phyloP scores from a whole-genome alignment of 768 basidiomycete genomes.

The Leccinum subtestaceum region DNA sequence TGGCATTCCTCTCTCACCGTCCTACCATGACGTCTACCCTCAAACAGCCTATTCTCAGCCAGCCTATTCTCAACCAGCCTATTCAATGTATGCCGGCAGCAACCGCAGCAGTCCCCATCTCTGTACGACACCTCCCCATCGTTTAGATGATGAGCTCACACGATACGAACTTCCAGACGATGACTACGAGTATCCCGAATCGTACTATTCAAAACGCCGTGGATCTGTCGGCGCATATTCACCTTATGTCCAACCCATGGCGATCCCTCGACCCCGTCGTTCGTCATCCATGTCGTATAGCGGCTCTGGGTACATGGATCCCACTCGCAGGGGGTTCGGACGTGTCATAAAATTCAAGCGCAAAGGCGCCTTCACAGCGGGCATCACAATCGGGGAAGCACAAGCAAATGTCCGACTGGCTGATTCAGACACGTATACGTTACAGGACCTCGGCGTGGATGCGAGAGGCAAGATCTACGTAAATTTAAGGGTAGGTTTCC shows the following conservation, averaged over 20 bases:
- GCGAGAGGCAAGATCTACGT: conserved; percentile 55
- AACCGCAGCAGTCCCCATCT: conserved; percentile 40
- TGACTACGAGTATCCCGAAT: conserved; percentile 45
- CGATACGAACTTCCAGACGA: conserved; percentile 41
- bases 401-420: conserved; percentile 62
- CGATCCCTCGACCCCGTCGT: conserved; percentile 30
- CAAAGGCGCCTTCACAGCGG: conserved; percentile 62
- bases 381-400: conserved; percentile 67
- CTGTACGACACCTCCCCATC: conserved; percentile 31
- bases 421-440: conserved; percentile 57
- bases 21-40: conserved; percentile 38
- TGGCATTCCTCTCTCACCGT: conserved; percentile 34
- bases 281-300: conserved; percentile 41
- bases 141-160: conserved; percentile 1
- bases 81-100: conserved; percentile 45
- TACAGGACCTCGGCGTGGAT: conserved; percentile 67
- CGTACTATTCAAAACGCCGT: conserved; percentile 44
- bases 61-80: conserved; percentile 28
- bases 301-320: conserved; percentile 33
- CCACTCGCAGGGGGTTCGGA: conserved; percentile 48
- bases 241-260: conserved; percentile 22
- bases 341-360: conserved; percentile 69
- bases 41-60: too few relatives aligned
- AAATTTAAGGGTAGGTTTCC: conserved; percentile 54
- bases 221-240: conserved; percentile 19